Conservation (phyloP, 768 basidiomycete species). For the Pleurotus tuber-regium region DNA sequence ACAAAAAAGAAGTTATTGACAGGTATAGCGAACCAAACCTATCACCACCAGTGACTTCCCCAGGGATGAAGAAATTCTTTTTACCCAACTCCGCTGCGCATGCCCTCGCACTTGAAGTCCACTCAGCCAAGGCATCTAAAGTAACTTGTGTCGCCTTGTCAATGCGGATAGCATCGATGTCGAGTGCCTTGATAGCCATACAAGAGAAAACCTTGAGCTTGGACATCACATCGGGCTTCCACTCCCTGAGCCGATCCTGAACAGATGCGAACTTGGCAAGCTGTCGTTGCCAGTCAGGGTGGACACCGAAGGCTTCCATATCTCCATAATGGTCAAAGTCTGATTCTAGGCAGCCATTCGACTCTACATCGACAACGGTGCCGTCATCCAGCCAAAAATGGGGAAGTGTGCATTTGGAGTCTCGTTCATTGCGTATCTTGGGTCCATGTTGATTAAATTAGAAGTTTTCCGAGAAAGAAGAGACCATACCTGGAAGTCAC, state of each 20-base stretch:
- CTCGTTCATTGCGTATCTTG: constrained; percentile 70
- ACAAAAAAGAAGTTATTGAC: constrained; percentile 37
- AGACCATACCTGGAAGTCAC: constrained; percentile 66
- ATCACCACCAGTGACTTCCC: constrained; percentile 94
- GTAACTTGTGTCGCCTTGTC: constrained; percentile 94
- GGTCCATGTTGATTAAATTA: no score
- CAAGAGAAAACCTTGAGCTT: constrained; percentile 81
- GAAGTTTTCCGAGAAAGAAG: constrained; percentile 1
- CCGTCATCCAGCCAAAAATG: constrained; percentile 82
- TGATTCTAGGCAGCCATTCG: constrained; percentile 71
- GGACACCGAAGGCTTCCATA: constrained; percentile 97
- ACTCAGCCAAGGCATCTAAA: constrained; percentile 72
- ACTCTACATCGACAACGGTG: constrained; percentile 51
- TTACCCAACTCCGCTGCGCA: constrained; percentile 77
- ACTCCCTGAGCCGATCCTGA: constrained; percentile 93
- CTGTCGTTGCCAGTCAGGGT: constrained; percentile 92
- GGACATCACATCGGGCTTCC: constrained; percentile 76
- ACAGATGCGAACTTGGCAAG: constrained; percentile 94
- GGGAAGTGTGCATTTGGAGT: constrained; percentile 73
- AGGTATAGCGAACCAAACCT: constrained; percentile 85
- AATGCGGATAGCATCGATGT: constrained; percentile 92
- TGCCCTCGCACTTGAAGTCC: constrained; percentile 69
- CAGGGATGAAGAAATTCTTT: constrained; percentile 86
- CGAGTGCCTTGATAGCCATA: constrained; percentile 83
- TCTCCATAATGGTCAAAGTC: constrained; percentile 97